Evolutionary conservation across 805 yeast genomes (phyloP).

Genomic region (Kuraishia borneana): DNA sequence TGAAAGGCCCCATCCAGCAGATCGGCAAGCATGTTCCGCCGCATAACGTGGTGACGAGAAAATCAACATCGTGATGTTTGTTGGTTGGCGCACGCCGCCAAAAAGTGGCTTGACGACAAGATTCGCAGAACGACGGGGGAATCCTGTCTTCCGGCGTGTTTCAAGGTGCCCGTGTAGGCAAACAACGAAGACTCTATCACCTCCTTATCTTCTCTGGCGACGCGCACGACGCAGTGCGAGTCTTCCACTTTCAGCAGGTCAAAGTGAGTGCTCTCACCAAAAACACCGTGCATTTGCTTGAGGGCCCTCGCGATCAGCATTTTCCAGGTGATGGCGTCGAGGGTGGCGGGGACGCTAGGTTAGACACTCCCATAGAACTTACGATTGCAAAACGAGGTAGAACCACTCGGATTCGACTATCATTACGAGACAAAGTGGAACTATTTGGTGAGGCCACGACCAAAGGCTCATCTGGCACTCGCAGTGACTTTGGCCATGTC

Average conservation of each 20-base stretch:
- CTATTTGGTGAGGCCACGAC: no score
- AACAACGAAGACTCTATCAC: constrained; percentile 10
- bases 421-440: no score
- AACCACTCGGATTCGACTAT: constrained; percentile 9
- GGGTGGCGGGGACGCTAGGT: not conserved
- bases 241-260: constrained; percentile 10
- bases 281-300: constrained; percentile 12
- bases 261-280: constrained; percentile 15
- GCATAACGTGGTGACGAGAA: not conserved
- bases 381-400: constrained; percentile 7
- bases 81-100: constrained; percentile 5
- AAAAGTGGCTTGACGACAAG: constrained; percentile 8
- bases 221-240: constrained; percentile 9
- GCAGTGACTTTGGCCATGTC: no score
- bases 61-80: no score
- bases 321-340: constrained; percentile 16
- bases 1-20: constrained; percentile 2
- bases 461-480: no score
- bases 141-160: constrained; percentile 2
- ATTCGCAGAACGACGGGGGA: constrained; percentile 6
- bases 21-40: not conserved
- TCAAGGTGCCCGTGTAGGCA: constrained; percentile 6
- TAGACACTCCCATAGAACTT: constrained; percentile 3
- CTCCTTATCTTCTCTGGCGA: constrained; percentile 10
- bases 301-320: constrained; percentile 10